phyloP scores from a whole-genome alignment of 371 early-diverging fungal species.

The Mucor irregularis region DNA sequence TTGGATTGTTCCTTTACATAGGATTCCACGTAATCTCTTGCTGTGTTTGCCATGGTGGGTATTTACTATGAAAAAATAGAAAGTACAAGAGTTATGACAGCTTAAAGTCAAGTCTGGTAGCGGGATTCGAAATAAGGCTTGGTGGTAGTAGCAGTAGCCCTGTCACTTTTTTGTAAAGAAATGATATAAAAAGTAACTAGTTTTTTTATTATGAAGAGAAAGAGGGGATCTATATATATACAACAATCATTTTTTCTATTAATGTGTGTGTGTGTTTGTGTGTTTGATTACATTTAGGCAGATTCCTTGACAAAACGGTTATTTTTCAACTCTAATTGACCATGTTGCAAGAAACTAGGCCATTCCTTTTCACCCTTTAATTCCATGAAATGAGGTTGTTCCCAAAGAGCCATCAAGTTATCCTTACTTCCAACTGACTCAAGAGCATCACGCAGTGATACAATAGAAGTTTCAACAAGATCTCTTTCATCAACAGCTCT shows the following conservation, averaged over 20 bases:
- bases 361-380: constrained; percentile 42
- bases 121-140: too few species aligned
- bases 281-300: not conserved
- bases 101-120: too few species aligned
- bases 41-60: constrained; percentile 24
- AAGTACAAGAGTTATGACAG: too few species aligned
- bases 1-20: constrained; percentile 33
- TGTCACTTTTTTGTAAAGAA: too few species aligned
- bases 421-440: constrained; percentile 27
- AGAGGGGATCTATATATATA: not conserved
- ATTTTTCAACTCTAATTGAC: constrained; percentile 42
- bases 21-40: constrained; percentile 46
- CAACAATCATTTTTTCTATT: not conserved
- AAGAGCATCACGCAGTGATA: constrained; percentile 45
- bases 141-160: too few species aligned
- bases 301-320: constrained; percentile 42
- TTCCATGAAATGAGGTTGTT: constrained; percentile 46
- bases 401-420: constrained; percentile 47
- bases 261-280: too few species aligned
- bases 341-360: constrained; percentile 50
- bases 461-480: constrained; percentile 38
- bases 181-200: too few species aligned
- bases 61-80: not conserved
- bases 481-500: constrained; percentile 44
- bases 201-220: too few species aligned